Evolutionary conservation across 768 basidiomycete species (phyloP).

Genomic region (Lepiota subincarnata): DNA sequence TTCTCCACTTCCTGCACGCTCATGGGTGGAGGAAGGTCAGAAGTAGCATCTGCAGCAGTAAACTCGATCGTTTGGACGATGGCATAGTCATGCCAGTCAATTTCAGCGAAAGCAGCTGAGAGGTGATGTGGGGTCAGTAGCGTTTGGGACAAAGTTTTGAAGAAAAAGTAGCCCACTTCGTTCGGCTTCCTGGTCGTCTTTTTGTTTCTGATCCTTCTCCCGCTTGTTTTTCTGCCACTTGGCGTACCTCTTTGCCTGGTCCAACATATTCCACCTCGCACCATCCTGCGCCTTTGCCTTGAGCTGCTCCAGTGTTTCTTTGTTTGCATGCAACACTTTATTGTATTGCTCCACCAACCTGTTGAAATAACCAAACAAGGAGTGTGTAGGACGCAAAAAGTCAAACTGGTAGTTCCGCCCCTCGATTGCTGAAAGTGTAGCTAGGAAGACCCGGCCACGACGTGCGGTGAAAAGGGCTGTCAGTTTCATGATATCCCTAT

Average conservation of each 20-base stretch:
- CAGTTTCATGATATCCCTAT: slow-evolving; percentile 94
- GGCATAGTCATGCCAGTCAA: slow-evolving; percentile 99
- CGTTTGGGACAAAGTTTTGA: slow-evolving; percentile 3
- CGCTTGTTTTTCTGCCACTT: slow-evolving; percentile 86
- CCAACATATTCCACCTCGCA: slow-evolving; percentile 75
- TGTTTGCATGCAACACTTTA: slow-evolving; percentile 81
- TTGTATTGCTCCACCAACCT: slow-evolving; percentile 95
- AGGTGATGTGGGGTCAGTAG: slow-evolving; percentile 13
- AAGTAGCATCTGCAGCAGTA: slow-evolving; percentile 84
- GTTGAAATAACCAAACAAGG: slow-evolving; percentile 96
- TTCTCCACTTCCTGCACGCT: slow-evolving; percentile 91
- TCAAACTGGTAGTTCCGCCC: slow-evolving; percentile 98
- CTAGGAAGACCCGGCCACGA: slow-evolving; percentile 82
- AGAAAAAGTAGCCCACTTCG: slow-evolving; percentile 46
- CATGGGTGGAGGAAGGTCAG: slow-evolving; percentile 96
- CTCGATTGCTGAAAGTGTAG: slow-evolving; percentile 80
- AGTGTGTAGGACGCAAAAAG: slow-evolving; percentile 93
- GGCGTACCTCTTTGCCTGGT: slow-evolving; percentile 70
- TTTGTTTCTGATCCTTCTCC: slow-evolving; percentile 79
- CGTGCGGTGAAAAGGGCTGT: slow-evolving; percentile 96
- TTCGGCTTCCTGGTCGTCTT: slow-evolving; percentile 92
- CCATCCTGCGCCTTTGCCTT: slow-evolving; percentile 60
- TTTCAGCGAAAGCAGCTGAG: slow-evolving; percentile 88
- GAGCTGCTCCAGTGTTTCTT: slow-evolving; percentile 67
- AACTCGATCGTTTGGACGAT: slow-evolving; percentile 98